phyloP scores from a whole-genome alignment of 108 stramenopile species.

The Mayamaea pseudoterrestris region DNA sequence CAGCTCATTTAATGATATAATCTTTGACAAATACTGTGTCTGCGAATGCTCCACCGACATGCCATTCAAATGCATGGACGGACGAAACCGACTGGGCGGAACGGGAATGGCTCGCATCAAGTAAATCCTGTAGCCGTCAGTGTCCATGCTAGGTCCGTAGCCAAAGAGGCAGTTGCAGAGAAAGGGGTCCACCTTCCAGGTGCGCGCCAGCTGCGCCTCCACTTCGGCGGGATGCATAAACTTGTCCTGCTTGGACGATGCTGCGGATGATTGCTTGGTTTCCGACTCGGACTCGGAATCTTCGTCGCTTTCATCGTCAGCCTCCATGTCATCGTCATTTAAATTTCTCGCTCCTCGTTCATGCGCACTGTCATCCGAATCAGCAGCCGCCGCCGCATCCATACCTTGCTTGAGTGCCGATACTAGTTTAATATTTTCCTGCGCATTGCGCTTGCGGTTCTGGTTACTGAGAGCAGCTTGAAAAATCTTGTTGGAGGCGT shows the following conservation, averaged over 20 bases:
- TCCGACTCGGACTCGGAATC: conserved; percentile 32
- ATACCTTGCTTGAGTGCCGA: conserved; percentile 38
- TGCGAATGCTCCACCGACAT: conserved; percentile 93
- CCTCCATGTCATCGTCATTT: conserved; percentile 11
- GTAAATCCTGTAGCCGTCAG: conserved; percentile 65
- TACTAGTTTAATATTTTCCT: conserved; percentile 43
- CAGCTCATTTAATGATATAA: conserved; percentile 61
- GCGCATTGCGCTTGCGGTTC: conserved; percentile 34
- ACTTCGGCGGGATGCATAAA: conserved; percentile 92
- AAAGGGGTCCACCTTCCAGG: conserved; percentile 71
- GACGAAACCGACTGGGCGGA: conserved; percentile 93
- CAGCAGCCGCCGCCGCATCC: conserved; percentile 8
- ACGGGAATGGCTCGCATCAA: conserved; percentile 85
- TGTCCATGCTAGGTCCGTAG: conserved; percentile 11
- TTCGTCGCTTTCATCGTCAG: conserved; percentile 21
- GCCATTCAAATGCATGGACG: conserved; percentile 83
- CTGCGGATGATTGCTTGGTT: conserved; percentile 18
- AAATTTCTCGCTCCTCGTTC: conserved; percentile 13
- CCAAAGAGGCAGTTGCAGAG: conserved; percentile 70
- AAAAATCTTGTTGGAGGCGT: conserved; percentile 93
- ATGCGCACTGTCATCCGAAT: conserved; percentile 15
- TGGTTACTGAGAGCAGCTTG: conserved; percentile 34
- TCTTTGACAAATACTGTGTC: conserved; percentile 76
- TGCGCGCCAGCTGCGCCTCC: conserved; percentile 74
- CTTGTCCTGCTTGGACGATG: conserved; percentile 18